Percentiles rank a stretch among this genome's conserved stretches.
Evolutionary conservation across 257 asterid genomes (phyloP).

Genomic region (Fraxinus quadrangulata): DNA sequence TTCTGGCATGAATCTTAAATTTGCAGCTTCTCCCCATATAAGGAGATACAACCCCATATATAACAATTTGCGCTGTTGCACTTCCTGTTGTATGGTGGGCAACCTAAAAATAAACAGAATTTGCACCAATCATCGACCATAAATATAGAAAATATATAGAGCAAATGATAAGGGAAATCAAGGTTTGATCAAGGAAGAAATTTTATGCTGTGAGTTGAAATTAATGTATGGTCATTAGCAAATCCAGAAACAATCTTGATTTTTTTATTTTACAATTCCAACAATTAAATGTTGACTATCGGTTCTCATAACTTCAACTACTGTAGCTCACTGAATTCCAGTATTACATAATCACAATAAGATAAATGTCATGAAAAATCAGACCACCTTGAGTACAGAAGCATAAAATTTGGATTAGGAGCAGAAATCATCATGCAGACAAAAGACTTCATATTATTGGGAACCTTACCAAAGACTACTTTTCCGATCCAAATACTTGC

Average conservation of each 20-base stretch:
- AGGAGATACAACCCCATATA: slow-evolving; percentile 94
- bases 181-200: not conserved
- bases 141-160: not conserved
- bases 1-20: slow-evolving; percentile 97
- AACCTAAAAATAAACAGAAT: slow-evolving; percentile 55
- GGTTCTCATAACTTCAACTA: not conserved
- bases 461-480: slow-evolving; percentile 85
- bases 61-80: slow-evolving; percentile 90
- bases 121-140: slow-evolving; percentile 23
- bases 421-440: slow-evolving; percentile 12
- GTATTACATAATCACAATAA: slow-evolving; percentile 1
- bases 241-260: not conserved
- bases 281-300: not conserved
- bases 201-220: not conserved
- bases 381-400: not conserved
- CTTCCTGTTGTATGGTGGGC: slow-evolving; percentile 98
- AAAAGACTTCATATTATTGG: slow-evolving; percentile 9
- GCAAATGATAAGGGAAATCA: not conserved
- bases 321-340: not conserved
- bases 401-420: slow-evolving; percentile 2
- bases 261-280: not conserved
- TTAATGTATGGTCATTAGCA: not conserved
- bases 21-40: slow-evolving; percentile 99
- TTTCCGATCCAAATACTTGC: slow-evolving; percentile 97
- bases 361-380: not conserved